A percentile compares a stretch with the other conserved stretches of the same genome.
These are phyloP conservation scores for Trichoderma erinaceum DNA, from an alignment of 495 filamentous ascomycete species.

Conservation along the genomic window DNA sequence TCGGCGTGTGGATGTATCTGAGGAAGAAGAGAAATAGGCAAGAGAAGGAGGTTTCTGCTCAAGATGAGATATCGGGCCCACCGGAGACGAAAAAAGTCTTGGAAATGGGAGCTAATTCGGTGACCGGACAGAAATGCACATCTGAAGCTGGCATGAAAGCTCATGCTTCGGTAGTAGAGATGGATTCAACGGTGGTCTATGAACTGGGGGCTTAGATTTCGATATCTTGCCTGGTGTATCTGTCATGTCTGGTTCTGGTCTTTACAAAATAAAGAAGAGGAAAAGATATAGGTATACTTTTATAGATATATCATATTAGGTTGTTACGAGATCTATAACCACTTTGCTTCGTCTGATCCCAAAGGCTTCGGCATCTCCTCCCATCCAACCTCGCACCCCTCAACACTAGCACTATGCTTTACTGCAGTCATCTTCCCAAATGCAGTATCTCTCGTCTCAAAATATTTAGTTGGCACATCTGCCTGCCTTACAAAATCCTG, in stretches of 20 bases:
- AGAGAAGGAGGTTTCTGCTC: neutral
- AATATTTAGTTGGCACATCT: constrained; percentile 21
- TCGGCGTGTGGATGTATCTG: neutral
- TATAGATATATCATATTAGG: neutral
- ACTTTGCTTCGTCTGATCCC: constrained; percentile 32
- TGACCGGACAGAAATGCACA: neutral
- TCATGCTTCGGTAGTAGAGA: neutral
- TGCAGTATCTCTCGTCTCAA: constrained; percentile 26
- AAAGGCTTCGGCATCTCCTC: constrained; percentile 30
- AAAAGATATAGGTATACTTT: neutral
- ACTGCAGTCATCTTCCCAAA: constrained; percentile 32
- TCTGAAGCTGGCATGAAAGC: neutral
- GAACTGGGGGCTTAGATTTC: neutral
- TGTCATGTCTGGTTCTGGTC: neutral
- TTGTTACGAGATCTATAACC: constrained; percentile 17
- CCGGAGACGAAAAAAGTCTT: neutral
- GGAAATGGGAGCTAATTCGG: neutral
- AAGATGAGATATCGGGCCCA: neutral
- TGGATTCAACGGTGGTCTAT: neutral
- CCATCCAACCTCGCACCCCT: constrained; percentile 30
- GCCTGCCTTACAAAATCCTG: neutral
- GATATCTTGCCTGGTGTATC: neutral
- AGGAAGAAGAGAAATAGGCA: neutral
- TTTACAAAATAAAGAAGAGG: neutral
- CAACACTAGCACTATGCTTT: constrained; percentile 29